These are phyloP conservation scores for Tetrapisispora nanseiensis DNA, from an alignment of 805 yeast genomes.

Conservation along the genomic window DNA sequence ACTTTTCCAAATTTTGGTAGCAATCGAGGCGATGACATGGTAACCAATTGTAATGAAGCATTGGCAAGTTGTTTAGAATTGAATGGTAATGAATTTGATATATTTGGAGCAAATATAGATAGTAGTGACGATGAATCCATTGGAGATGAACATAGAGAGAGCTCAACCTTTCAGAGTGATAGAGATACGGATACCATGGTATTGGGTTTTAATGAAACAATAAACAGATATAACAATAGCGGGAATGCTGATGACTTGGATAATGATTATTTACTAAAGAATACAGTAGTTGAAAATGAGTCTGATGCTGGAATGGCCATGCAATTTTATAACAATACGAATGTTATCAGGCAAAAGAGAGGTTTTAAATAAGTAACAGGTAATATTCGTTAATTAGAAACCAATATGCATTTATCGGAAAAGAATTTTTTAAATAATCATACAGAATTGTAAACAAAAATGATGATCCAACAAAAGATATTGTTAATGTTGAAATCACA, in stretches of 20 bases:
- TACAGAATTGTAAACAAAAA: too few species aligned
- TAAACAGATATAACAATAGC: constrained; percentile 12
- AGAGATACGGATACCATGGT: constrained; percentile 4
- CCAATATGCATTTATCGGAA: too few species aligned
- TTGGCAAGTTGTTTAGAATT: constrained; percentile 29
- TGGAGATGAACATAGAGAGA: neutral
- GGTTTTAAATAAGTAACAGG: neutral
- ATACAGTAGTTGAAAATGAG: constrained; percentile 5
- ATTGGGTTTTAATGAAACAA: constrained; percentile 14
- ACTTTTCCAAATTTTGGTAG: constrained; percentile 32
- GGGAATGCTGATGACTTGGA: constrained; percentile 26
- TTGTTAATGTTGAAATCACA: too few species aligned
- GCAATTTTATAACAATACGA: constrained; percentile 11
- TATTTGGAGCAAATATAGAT: neutral
- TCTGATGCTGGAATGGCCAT: constrained; percentile 22
- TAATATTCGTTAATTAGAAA: too few species aligned
- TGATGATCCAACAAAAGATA: too few species aligned
- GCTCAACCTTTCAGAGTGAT: neutral
- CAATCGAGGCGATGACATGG: constrained; percentile 33
- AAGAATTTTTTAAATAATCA: too few species aligned
- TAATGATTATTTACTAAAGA: constrained; percentile 7
- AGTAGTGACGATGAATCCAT: neutral
- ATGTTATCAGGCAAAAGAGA: constrained; percentile 9
- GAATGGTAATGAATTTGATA: constrained; percentile 10
- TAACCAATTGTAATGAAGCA: constrained; percentile 31